Conservation (phyloP, 148 eudicot genomes). For the Limonium bicolor region DNA sequence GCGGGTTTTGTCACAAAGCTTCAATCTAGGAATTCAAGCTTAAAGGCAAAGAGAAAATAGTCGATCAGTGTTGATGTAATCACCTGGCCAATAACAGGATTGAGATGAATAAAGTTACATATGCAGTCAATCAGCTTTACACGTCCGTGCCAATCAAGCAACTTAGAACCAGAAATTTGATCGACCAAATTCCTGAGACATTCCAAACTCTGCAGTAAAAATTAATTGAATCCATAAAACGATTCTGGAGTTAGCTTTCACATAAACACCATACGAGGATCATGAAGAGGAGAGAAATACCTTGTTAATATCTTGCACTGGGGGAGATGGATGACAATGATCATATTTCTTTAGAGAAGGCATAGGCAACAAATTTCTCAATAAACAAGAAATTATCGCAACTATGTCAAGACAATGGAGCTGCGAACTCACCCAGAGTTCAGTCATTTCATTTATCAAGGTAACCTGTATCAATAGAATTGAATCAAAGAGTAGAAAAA, state of each 20-base stretch:
- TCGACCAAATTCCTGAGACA: constrained; percentile 54
- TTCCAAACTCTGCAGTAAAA: constrained; percentile 40
- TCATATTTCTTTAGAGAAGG: constrained; percentile 24
- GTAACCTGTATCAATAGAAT: constrained; percentile 27
- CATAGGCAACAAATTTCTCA: constrained; percentile 25
- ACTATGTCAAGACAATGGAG: constrained; percentile 34
- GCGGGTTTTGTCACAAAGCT: no score
- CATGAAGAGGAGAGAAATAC: no score
- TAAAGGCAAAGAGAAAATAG: no score
- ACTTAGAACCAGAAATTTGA: constrained; percentile 40
- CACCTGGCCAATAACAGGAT: constrained; percentile 81
- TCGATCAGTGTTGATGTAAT: no score
- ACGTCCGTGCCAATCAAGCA: constrained; percentile 76
- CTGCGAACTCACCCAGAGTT: constrained; percentile 30
- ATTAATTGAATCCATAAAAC: no score
- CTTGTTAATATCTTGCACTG: constrained; percentile 41
- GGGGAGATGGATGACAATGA: constrained; percentile 9
- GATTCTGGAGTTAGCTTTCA: no score
- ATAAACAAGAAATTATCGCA: constrained; percentile 29
- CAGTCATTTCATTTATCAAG: constrained; percentile 32
- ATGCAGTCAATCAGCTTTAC: constrained; percentile 64
- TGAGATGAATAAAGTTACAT: constrained; percentile 50
- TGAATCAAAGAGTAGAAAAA: neutral
- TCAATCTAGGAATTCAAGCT: no score
- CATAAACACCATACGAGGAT: no score